Percentiles rank a stretch among this genome's conserved stretches.
phyloP scores from a whole-genome alignment of 73 alveolate genomes.

The Paramecium primaurelia region DNA sequence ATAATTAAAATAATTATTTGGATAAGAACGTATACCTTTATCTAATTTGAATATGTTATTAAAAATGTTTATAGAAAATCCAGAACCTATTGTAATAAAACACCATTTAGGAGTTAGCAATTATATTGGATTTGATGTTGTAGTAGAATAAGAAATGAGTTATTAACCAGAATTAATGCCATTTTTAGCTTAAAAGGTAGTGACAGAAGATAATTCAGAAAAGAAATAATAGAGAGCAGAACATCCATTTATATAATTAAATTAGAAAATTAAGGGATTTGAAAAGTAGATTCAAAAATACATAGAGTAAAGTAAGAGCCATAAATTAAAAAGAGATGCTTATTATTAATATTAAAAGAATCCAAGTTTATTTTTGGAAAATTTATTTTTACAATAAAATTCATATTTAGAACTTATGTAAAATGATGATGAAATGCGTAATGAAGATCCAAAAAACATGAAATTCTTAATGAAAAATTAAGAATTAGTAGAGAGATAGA shows the following conservation, averaged over 20 bases:
- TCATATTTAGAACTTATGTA: constrained; percentile 22
- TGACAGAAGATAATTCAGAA: constrained; percentile 31
- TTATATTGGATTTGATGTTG: not conserved
- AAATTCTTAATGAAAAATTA: constrained; percentile 39
- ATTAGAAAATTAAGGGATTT: not conserved
- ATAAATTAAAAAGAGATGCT: constrained; percentile 30
- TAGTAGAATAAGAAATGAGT: not conserved
- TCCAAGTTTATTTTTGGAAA: constrained; percentile 32
- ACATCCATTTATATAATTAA: constrained; percentile 27
- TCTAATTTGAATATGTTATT: not conserved
- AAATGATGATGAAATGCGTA: constrained; percentile 46
- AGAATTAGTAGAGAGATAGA: constrained; percentile 39
- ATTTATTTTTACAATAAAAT: constrained; percentile 1
- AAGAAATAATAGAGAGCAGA: constrained; percentile 23
- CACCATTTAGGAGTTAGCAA: not conserved
- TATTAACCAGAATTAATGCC: constrained; percentile 53
- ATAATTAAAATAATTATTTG: not conserved
- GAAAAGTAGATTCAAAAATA: constrained; percentile 20
- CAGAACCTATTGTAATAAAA: constrained; percentile 22
- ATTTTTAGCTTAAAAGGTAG: constrained; percentile 34
- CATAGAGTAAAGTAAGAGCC: constrained; percentile 3
- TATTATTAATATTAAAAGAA: not conserved
- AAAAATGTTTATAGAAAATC: not conserved
- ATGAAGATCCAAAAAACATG: constrained; percentile 44
- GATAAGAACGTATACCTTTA: not conserved